These are phyloP conservation scores for Hibiscus mutabilis DNA, from an alignment of 345 rosid genomes.

Conservation along the genomic window DNA sequence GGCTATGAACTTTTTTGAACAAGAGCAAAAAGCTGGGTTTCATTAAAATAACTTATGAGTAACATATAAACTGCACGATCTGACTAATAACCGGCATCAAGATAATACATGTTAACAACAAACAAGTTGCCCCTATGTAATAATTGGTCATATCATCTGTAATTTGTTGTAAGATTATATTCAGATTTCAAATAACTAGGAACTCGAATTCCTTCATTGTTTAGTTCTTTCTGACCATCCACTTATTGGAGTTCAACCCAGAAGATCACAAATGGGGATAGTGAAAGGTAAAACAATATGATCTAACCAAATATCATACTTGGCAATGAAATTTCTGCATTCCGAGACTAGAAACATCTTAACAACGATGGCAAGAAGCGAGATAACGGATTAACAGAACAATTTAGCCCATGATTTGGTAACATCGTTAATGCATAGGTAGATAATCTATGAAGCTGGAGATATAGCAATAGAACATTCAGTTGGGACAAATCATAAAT, in stretches of 20 bases:
- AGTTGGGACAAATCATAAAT: background rate
- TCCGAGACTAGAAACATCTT: background rate
- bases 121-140: background rate
- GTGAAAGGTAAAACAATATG: constrained; percentile 1
- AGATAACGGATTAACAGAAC: background rate
- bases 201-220: background rate
- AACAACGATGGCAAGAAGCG: background rate
- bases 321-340: background rate
- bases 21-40: too few species aligned
- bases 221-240: background rate
- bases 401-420: background rate
- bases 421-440: background rate
- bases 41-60: background rate
- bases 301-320: background rate
- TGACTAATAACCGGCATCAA: background rate
- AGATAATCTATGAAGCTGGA: background rate
- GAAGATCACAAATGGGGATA: background rate
- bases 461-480: background rate
- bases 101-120: background rate
- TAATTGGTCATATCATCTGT: background rate
- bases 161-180: background rate
- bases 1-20: background rate
- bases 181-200: background rate
- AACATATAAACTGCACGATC: background rate
- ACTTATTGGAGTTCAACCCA: background rate